A percentile compares a stretch with the other conserved stretches of the same genome.
Evolutionary conservation across 768 basidiomycete species (phyloP).

Genomic region (Postia placenta): DNA sequence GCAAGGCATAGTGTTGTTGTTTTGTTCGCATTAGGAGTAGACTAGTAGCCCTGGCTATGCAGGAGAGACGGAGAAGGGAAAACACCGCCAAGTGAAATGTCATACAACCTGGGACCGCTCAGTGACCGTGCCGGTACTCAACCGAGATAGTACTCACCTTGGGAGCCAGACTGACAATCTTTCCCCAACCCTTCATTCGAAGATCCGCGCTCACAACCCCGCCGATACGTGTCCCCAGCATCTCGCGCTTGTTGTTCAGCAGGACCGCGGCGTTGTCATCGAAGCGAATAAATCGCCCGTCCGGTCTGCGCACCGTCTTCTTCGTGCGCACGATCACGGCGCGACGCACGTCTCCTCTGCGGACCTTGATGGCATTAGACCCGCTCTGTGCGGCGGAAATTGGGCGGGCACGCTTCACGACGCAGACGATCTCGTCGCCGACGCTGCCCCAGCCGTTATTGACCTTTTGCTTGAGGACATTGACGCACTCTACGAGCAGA

Average conservation of each 20-base stretch:
- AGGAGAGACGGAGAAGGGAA: not conserved
- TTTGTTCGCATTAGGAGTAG: too few species aligned
- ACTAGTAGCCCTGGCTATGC: too few species aligned
- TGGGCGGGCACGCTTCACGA: slow-evolving; percentile 88
- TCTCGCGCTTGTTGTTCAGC: slow-evolving; percentile 92
- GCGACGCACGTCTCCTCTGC: slow-evolving; percentile 89
- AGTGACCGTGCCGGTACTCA: not conserved
- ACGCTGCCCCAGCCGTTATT: slow-evolving; percentile 91
- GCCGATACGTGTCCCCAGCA: slow-evolving; percentile 92
- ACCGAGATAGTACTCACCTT: slow-evolving; percentile 46
- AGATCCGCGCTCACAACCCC: slow-evolving; percentile 91
- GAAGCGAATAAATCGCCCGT: slow-evolving; percentile 83
- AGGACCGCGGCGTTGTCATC: slow-evolving; percentile 96
- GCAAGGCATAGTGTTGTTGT: too few species aligned
- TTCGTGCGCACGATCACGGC: slow-evolving; percentile 94
- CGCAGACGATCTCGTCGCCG: slow-evolving; percentile 94
- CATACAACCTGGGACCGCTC: not conserved
- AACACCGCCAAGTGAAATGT: not conserved
- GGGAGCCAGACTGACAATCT: slow-evolving; percentile 87
- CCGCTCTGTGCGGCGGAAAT: slow-evolving; percentile 59
- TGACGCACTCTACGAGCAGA: slow-evolving; percentile 91
- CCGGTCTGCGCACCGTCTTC: slow-evolving; percentile 78
- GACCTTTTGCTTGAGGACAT: slow-evolving; percentile 92
- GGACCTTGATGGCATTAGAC: slow-evolving; percentile 81
- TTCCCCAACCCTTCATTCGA: slow-evolving; percentile 89